phyloP scores from a whole-genome alignment of 805 yeast genomes.

The Kurtzmaniella fragi region DNA sequence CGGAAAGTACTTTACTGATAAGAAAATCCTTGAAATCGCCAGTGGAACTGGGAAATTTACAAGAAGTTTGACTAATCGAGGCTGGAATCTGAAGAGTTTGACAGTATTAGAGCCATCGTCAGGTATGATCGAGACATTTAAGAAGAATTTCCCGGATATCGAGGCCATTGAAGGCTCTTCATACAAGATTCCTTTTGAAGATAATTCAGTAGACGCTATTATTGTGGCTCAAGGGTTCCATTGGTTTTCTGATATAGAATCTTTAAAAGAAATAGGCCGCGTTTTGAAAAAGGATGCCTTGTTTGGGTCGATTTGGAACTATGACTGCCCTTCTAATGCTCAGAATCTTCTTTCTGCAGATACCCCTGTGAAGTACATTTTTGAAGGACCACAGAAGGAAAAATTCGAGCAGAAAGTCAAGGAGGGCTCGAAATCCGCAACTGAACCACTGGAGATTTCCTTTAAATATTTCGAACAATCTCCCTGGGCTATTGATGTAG shows the following conservation, averaged over 20 bases:
- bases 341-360: not conserved
- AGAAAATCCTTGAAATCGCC: conserved; percentile 45
- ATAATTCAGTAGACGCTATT: conserved; percentile 42
- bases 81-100: conserved; percentile 28
- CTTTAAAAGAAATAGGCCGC: conserved; percentile 46
- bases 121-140: conserved; percentile 52
- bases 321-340: conserved; percentile 25
- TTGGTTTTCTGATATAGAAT: conserved; percentile 53
- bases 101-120: conserved; percentile 50
- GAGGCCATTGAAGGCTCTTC: conserved; percentile 35
- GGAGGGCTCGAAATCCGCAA: not conserved
- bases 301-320: conserved; percentile 58
- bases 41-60: conserved; percentile 67
- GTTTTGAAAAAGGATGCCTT: conserved; percentile 45
- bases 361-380: conserved; percentile 1
- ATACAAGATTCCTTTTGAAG: conserved; percentile 42
- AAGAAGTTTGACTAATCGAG: conserved; percentile 30
- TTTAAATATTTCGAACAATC: conserved; percentile 14
- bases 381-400: conserved; percentile 2
- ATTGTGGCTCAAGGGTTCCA: conserved; percentile 61
- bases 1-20: conserved; percentile 11
- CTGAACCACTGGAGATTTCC: conserved; percentile 4
- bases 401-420: not conserved
- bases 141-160: conserved; percentile 41
- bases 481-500: conserved; percentile 35